These are phyloP conservation scores for Hanseniaspora osmophila DNA, from an alignment of 805 yeast species.

Conservation along the genomic window DNA sequence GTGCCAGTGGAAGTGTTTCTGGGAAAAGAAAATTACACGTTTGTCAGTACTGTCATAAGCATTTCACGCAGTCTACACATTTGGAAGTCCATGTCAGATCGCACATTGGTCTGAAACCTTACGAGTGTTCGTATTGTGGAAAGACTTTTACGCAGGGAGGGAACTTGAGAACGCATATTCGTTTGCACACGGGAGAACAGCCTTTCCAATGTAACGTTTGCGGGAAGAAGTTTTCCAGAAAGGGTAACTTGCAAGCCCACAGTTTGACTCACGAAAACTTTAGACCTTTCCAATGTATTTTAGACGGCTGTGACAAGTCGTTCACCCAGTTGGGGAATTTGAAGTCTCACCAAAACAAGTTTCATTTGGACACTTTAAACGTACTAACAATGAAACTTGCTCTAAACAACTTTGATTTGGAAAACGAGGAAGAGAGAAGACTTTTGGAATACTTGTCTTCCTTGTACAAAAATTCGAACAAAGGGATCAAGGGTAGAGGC, in stretches of 20 bases:
- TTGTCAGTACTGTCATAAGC: constrained; percentile 66
- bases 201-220: constrained; percentile 76
- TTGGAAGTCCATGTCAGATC: constrained; percentile 79
- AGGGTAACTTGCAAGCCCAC: constrained; percentile 88
- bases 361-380: constrained; percentile 61
- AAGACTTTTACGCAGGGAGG: constrained; percentile 86
- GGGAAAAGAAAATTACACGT: constrained; percentile 37
- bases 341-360: constrained; percentile 87
- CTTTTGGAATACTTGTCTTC: constrained; percentile 65
- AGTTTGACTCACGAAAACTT: constrained; percentile 63
- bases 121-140: constrained; percentile 62
- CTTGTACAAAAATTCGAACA: constrained; percentile 74
- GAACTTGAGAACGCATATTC: constrained; percentile 67
- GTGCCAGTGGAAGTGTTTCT: neutral
- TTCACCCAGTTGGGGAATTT: constrained; percentile 88
- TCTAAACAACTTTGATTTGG: constrained; percentile 37
- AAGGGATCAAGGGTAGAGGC: constrained; percentile 88
- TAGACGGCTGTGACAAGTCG: constrained; percentile 70
- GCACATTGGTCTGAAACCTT: constrained; percentile 79
- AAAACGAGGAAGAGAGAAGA: constrained; percentile 42
- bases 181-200: constrained; percentile 84
- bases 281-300: constrained; percentile 65
- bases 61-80: constrained; percentile 82
- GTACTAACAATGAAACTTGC: constrained; percentile 55
- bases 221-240: constrained; percentile 65